These are phyloP conservation scores for Fusarium pseudograminearum DNA, from an alignment of 2,329 filamentous ascomycete genomes.

Conservation along the genomic window DNA sequence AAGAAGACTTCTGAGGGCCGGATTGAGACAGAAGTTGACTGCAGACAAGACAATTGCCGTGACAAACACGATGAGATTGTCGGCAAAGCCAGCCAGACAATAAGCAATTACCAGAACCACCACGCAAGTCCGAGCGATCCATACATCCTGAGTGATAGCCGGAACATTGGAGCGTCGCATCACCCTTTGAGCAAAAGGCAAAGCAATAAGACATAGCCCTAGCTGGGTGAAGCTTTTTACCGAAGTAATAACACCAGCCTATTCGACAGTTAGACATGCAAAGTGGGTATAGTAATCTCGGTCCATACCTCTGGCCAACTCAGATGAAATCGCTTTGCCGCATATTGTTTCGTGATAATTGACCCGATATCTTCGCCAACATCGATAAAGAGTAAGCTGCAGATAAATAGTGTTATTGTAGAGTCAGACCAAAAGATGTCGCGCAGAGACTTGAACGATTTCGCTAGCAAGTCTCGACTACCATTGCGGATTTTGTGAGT, in stretches of 20 bases:
- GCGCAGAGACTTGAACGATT: neutral
- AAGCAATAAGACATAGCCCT: neutral
- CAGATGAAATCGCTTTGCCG: neutral
- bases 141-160: neutral
- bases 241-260: constrained; percentile 5
- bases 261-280: neutral
- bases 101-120: neutral
- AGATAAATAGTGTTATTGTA: neutral
- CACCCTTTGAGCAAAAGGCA: neutral
- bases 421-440: neutral
- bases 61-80: neutral
- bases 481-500: too few relatives aligned
- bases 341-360: constrained; percentile 4
- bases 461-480: neutral
- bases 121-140: constrained; percentile 2
- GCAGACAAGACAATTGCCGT: neutral
- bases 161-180: neutral
- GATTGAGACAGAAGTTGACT: constrained; percentile 4
- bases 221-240: neutral
- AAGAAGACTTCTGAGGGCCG: neutral
- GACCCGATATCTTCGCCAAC: constrained; percentile 1
- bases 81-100: neutral
- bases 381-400: neutral
- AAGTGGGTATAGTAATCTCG: too few relatives aligned
- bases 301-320: constrained; percentile 4